Percentiles rank a stretch among this genome's conserved stretches.
These are phyloP conservation scores for Tetrapisispora iriomotensis DNA, from an alignment of 805 yeast genomes.

Conservation along the genomic window DNA sequence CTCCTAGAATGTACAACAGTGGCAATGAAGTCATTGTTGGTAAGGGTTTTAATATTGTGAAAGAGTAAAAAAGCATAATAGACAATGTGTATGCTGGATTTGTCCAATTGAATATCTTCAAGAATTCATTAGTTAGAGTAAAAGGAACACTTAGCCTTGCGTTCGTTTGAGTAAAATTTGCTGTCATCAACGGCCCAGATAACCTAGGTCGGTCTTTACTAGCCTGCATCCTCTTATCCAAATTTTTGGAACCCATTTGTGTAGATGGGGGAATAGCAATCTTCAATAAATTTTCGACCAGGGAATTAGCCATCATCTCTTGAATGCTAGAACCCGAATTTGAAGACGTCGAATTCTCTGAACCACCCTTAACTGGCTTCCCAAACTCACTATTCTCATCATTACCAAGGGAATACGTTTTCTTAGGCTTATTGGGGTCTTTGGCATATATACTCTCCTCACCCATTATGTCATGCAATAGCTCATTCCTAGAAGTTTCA, in stretches of 20 bases:
- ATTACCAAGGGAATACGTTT: too few relatives aligned
- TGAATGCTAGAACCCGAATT: constrained; percentile 18
- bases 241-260: constrained; percentile 34
- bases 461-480: constrained; percentile 1
- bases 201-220: constrained; percentile 60
- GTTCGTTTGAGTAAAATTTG: constrained; percentile 52
- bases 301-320: constrained; percentile 48
- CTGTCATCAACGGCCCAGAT: constrained; percentile 60
- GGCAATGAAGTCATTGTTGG: constrained; percentile 45
- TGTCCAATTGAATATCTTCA: constrained; percentile 53
- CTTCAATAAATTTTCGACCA: constrained; percentile 59
- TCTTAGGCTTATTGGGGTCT: constrained; percentile 5
- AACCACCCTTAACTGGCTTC: constrained; percentile 1
- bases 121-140: constrained; percentile 46
- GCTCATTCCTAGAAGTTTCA: constrained; percentile 10
- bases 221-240: constrained; percentile 46
- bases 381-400: too few relatives aligned
- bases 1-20: constrained; percentile 40
- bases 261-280: constrained; percentile 64
- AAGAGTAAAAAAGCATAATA: constrained; percentile 40
- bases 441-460: background rate
- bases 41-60: constrained; percentile 51
- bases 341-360: background rate
- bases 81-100: constrained; percentile 54
- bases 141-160: constrained; percentile 56